Percentiles rank a stretch among this genome's conserved stretches.
Conservation (phyloP, 768 basidiomycete species). For the Russula sp. region DNA sequence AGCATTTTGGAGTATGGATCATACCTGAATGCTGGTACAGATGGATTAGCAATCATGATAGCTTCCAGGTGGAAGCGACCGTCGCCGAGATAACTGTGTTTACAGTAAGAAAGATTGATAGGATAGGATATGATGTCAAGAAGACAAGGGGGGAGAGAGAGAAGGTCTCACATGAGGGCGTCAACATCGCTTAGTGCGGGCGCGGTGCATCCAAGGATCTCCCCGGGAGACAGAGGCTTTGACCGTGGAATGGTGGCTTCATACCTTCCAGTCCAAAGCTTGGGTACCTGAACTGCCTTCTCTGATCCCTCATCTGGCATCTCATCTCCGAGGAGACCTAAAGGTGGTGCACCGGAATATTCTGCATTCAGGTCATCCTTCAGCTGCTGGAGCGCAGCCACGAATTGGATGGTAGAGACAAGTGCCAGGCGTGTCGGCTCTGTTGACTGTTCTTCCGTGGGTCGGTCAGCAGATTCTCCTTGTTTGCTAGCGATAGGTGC, state of each 20-base stretch:
- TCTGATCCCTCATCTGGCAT: constrained; percentile 13
- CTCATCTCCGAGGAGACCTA: constrained; percentile 27
- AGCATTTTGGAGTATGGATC: constrained; percentile 98
- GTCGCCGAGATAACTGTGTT: constrained; percentile 88
- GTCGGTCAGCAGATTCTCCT: constrained; percentile 25
- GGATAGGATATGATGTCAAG: constrained; percentile 9
- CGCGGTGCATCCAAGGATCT: constrained; percentile 96
- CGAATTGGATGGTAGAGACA: constrained; percentile 98
- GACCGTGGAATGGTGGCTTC: constrained; percentile 76
- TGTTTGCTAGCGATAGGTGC: constrained; percentile 4
- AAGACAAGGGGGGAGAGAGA: background rate
- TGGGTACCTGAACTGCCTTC: constrained; percentile 28
- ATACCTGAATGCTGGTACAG: constrained; percentile 93
- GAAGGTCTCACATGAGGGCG: constrained; percentile 72
- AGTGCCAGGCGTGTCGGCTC: constrained; percentile 73
- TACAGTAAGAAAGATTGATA: constrained; percentile 20
- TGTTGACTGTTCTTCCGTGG: constrained; percentile 19
- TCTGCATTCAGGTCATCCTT: constrained; percentile 69
- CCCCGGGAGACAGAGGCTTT: constrained; percentile 93
- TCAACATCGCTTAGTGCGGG: constrained; percentile 78
- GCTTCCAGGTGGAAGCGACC: constrained; percentile 98
- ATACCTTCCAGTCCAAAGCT: constrained; percentile 61
- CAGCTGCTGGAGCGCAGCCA: constrained; percentile 83
- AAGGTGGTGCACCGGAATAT: constrained; percentile 31
- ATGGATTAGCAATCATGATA: constrained; percentile 99